Percentiles rank a stretch among this genome's conserved stretches.
These are phyloP conservation scores for Gossypium ekmanianum DNA, from an alignment of 345 rosid genomes.

Conservation along the genomic window DNA sequence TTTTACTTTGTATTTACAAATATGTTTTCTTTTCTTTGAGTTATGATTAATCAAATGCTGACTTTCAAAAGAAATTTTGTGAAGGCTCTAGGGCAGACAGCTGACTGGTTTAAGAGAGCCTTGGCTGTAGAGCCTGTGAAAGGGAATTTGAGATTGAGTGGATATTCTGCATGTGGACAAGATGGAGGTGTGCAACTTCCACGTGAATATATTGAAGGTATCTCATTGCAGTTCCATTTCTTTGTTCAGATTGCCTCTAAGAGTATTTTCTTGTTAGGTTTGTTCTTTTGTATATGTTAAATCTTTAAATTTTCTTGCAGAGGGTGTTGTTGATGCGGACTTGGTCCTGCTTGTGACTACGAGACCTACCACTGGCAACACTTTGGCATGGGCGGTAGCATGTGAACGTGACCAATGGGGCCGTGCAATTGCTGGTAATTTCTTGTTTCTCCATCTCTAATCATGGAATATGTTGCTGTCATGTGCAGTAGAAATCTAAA, in stretches of 20 bases:
- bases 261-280: background rate
- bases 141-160: conserved; percentile 93
- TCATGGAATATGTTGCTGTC: background rate
- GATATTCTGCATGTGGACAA: conserved; percentile 99
- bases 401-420: conserved; percentile 99
- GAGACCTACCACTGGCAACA: conserved; percentile 98
- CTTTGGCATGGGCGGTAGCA: conserved; percentile 99
- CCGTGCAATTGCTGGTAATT: conserved; percentile 93
- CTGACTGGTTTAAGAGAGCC: conserved; percentile 87
- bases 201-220: conserved; percentile 90
- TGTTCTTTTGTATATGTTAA: background rate
- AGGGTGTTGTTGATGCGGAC: conserved; percentile 88
- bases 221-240: conserved; percentile 19
- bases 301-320: conserved; percentile 33
- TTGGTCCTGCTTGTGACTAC: conserved; percentile 95
- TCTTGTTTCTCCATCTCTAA: background rate
- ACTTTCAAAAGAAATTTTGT: conserved; percentile 27
- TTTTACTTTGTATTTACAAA: conserved; percentile 19
- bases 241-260: background rate
- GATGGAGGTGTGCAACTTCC: conserved; percentile 99
- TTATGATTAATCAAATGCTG: conserved; percentile 19
- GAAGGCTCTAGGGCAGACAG: conserved; percentile 95
- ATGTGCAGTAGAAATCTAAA: conserved; percentile 12
- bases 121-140: conserved; percentile 96
- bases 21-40: background rate